Evolutionary conservation across 2,329 filamentous ascomycete genomes (phyloP).

Genomic region (Aspergillus flavus): DNA sequence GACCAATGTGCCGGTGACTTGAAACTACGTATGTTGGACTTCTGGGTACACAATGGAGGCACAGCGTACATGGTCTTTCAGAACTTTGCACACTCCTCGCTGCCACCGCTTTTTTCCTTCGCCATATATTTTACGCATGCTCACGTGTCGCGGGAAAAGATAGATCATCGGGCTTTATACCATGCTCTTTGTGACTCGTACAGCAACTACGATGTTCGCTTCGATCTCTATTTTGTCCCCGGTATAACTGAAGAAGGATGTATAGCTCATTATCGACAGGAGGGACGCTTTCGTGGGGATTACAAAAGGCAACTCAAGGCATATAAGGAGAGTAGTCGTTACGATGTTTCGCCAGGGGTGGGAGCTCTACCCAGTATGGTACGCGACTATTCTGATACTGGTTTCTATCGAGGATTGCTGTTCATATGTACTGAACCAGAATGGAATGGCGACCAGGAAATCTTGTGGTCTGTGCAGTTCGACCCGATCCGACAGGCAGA

Average conservation of each 20-base stretch:
- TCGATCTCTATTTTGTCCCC: conserved; percentile 13
- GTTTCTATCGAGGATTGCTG: not conserved
- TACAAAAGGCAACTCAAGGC: not conserved
- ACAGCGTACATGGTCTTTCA: conserved; percentile 13
- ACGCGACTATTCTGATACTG: not conserved
- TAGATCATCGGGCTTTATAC: not conserved
- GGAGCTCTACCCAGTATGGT: not conserved
- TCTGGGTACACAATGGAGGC: conserved; percentile 1
- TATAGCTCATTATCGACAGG: conserved; percentile 6
- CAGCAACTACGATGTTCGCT: conserved; percentile 7
- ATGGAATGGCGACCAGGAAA: not conserved
- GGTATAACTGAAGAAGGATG: conserved; percentile 2
- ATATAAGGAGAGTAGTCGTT: not conserved
- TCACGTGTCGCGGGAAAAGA: not conserved
- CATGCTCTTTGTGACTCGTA: not conserved
- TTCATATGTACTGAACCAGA: not conserved
- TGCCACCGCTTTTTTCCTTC: conserved; percentile 13
- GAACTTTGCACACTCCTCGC: not conserved
- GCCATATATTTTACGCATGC: conserved; percentile 13
- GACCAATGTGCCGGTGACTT: not conserved
- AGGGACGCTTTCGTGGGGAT: not conserved
- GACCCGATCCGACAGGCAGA: not conserved
- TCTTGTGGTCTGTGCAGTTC: not conserved
- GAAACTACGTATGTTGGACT: not conserved
- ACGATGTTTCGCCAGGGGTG: not conserved